phyloP scores from a whole-genome alignment of 192 early-diverging fungal species.

The Geosiphon pyriformis region DNA sequence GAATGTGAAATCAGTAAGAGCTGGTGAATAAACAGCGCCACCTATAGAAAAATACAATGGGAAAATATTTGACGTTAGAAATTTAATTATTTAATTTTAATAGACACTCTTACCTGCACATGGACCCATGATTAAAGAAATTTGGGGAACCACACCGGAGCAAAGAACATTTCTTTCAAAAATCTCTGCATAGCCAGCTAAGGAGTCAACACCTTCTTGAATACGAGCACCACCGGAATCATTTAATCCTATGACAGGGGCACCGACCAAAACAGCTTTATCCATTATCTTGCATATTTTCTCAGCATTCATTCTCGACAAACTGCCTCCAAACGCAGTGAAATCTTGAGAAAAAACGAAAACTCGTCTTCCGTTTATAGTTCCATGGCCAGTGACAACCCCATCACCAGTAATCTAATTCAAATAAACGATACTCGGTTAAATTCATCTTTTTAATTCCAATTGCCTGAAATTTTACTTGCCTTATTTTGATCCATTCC shows the following conservation, averaged over 20 bases:
- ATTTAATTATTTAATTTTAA: no score
- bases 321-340: constrained; percentile 86
- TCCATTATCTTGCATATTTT: constrained; percentile 97
- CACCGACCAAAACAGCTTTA: constrained; percentile 83
- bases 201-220: constrained; percentile 94
- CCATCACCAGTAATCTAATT: constrained; percentile 85
- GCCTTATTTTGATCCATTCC: constrained; percentile 73
- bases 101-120: constrained; percentile 69
- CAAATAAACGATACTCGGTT: background rate
- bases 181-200: constrained; percentile 95
- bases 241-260: constrained; percentile 93
- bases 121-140: constrained; percentile 96
- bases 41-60: no score
- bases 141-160: constrained; percentile 92
- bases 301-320: constrained; percentile 81
- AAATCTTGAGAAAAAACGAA: constrained; percentile 94
- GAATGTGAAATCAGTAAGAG: constrained; percentile 93
- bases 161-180: constrained; percentile 88
- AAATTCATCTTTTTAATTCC: background rate
- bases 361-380: constrained; percentile 83
- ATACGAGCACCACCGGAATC: constrained; percentile 98
- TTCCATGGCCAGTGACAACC: constrained; percentile 94
- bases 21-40: constrained; percentile 95
- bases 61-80: no score
- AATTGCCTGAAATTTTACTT: background rate